phyloP scores from a whole-genome alignment of 805 yeast species.

The Myxozyma vanderwaltii region DNA sequence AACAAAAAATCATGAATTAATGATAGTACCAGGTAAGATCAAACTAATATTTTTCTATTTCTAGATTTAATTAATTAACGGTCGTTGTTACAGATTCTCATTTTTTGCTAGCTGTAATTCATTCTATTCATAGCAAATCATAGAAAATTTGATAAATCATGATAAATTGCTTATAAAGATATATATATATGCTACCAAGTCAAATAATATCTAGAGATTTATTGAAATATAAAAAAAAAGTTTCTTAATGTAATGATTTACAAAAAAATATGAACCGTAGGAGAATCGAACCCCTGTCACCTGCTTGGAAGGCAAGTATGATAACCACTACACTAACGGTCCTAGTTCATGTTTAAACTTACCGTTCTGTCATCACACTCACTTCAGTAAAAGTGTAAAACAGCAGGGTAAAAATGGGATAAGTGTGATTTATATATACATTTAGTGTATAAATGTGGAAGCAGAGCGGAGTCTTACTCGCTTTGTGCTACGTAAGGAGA shows the following conservation, averaged over 20 bases:
- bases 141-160: too few species aligned
- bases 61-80: not conserved
- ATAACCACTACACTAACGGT: constrained; percentile 87
- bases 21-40: constrained; percentile 30
- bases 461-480: too few species aligned
- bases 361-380: too few species aligned
- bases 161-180: too few species aligned
- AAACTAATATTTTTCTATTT: not conserved
- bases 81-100: constrained; percentile 10
- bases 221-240: too few species aligned
- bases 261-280: constrained; percentile 60
- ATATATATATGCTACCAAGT: too few species aligned
- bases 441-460: too few species aligned
- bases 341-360: constrained; percentile 43
- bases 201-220: too few species aligned
- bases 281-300: constrained; percentile 91
- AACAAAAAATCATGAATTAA: constrained; percentile 29
- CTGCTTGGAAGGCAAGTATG: constrained; percentile 90
- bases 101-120: constrained; percentile 25
- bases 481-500: too few species aligned
- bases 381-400: not conserved
- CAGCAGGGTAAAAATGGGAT: not conserved
- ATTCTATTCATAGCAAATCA: constrained; percentile 12
- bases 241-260: too few species aligned
- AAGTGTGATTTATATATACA: too few species aligned